Percentiles rank a stretch among this genome's conserved stretches.
These are phyloP conservation scores for Cryptosporidium meleagridis DNA, from an alignment of 169 alveolate species.

Conservation along the genomic window DNA sequence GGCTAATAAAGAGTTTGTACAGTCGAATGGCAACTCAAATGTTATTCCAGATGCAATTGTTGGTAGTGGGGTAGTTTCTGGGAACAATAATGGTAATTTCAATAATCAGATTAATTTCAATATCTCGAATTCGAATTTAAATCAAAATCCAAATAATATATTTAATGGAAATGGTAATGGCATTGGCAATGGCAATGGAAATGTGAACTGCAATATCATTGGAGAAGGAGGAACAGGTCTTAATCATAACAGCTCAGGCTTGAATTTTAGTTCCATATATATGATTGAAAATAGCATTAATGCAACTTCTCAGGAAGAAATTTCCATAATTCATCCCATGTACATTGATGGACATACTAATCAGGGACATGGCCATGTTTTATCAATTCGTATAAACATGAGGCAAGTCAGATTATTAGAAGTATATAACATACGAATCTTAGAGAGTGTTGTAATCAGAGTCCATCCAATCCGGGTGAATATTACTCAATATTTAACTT, in stretches of 20 bases:
- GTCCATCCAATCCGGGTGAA: conserved; percentile 67
- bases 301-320: conserved; percentile 13
- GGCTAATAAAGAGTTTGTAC: conserved; percentile 24
- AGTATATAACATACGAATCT: conserved; percentile 7
- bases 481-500: conserved; percentile 49
- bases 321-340: conserved; percentile 51
- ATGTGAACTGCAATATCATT: not conserved
- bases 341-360: conserved; percentile 62
- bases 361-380: conserved; percentile 59
- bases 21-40: not conserved
- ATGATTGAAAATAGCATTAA: not conserved
- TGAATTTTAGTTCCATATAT: not conserved
- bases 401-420: conserved; percentile 39
- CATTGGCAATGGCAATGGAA: not conserved
- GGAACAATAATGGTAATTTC: not conserved
- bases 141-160: not conserved
- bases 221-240: not conserved
- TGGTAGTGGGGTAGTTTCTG: not conserved
- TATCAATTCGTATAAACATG: conserved; percentile 45
- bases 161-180: too few species aligned
- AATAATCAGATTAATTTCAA: not conserved
- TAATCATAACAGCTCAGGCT: not conserved
- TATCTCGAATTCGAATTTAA: not conserved
- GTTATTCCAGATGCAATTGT: not conserved
- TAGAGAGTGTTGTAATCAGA: conserved; percentile 53